A percentile compares a stretch with the other conserved stretches of the same genome.
phyloP scores from a whole-genome alignment of 2,329 filamentous ascomycete genomes.

The Cladobotryum protrusum region DNA sequence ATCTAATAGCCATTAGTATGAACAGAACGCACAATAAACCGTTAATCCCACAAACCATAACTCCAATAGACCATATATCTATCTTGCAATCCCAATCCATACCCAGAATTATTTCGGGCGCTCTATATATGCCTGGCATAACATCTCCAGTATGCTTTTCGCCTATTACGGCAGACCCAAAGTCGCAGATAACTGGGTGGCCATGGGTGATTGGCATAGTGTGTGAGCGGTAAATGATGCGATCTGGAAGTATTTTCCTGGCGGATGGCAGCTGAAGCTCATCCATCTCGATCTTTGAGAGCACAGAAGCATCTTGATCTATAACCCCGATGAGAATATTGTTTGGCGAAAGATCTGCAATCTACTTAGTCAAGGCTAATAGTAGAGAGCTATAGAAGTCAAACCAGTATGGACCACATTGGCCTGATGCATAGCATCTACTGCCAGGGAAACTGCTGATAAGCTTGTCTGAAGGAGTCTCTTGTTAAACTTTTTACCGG shows the following conservation, averaged over 20 bases:
- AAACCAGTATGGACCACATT: no score
- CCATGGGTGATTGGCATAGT: constrained; percentile 19
- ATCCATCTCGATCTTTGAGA: constrained; percentile 12
- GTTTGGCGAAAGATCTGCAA: constrained; percentile 21
- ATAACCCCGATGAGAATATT: constrained; percentile 20
- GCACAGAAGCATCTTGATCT: constrained; percentile 7
- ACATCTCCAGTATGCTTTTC: constrained; percentile 22
- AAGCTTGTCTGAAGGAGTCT: no score
- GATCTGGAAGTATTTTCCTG: constrained; percentile 22
- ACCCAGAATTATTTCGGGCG: constrained; percentile 28
- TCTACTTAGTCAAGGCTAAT: neutral
- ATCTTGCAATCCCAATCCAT: constrained; percentile 29
- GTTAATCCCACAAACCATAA: constrained; percentile 20
- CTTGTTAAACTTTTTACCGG: no score
- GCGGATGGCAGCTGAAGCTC: constrained; percentile 16
- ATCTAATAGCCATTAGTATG: no score
- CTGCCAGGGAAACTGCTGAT: no score
- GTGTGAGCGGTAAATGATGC: constrained; percentile 23
- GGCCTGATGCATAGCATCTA: no score
- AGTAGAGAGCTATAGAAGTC: no score
- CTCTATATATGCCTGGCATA: constrained; percentile 28
- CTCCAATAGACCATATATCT: constrained; percentile 30
- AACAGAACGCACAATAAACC: no score
- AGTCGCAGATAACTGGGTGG: constrained; percentile 23
- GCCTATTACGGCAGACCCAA: constrained; percentile 24